These are phyloP conservation scores for Ceratocystis lukuohia DNA, from an alignment of 2,329 filamentous ascomycete genomes.

Conservation along the genomic window DNA sequence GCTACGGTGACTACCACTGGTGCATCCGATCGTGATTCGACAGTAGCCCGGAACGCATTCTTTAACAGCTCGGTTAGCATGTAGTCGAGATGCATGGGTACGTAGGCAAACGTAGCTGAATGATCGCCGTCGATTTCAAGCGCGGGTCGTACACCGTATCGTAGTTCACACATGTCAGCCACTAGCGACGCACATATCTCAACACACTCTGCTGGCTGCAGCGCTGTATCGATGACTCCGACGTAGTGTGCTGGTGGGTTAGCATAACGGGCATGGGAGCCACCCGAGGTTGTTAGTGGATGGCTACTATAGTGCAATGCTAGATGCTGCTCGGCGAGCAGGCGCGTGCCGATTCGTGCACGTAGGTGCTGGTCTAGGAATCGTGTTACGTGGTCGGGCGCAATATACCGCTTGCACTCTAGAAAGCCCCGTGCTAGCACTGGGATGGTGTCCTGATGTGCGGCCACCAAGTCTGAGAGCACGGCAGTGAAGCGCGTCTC, in stretches of 20 bases:
- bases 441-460: slow-evolving; percentile 87
- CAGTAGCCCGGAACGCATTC: slow-evolving; percentile 86
- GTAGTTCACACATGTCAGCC: slow-evolving; percentile 89
- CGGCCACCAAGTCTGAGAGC: slow-evolving; percentile 87
- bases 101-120: slow-evolving; percentile 78
- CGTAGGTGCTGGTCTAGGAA: slow-evolving; percentile 92
- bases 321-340: slow-evolving; percentile 94
- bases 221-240: slow-evolving; percentile 83
- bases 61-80: slow-evolving; percentile 94
- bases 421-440: slow-evolving; percentile 84
- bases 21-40: slow-evolving; percentile 65
- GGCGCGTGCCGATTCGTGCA: slow-evolving; percentile 80
- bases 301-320: slow-evolving; percentile 59
- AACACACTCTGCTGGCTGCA: slow-evolving; percentile 69
- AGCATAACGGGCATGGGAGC: slow-evolving; percentile 44
- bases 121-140: slow-evolving; percentile 74
- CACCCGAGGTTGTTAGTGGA: slow-evolving; percentile 24
- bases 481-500: slow-evolving; percentile 86
- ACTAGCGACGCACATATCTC: slow-evolving; percentile 81
- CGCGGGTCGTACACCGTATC: slow-evolving; percentile 76
- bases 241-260: slow-evolving; percentile 55
- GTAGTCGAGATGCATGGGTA: slow-evolving; percentile 94
- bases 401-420: slow-evolving; percentile 85
- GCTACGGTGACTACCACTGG: slow-evolving; percentile 89
- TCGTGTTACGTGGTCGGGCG: slow-evolving; percentile 63